Conservation (phyloP, 257 asterid species). For the Solanum peruvianum region DNA sequence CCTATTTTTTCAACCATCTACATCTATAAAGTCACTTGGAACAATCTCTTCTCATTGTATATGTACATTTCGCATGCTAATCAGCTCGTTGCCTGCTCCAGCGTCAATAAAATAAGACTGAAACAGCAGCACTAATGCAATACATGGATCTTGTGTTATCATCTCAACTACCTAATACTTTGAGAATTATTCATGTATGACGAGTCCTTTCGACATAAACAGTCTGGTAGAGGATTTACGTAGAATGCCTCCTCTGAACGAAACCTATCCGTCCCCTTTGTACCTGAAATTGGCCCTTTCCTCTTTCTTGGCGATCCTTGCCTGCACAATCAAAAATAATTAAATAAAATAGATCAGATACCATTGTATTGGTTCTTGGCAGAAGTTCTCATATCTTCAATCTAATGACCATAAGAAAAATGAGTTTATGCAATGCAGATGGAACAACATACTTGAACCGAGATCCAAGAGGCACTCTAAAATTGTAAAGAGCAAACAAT, state of each 20-base stretch:
- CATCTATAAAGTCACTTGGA: neutral
- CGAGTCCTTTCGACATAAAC: constrained; percentile 56
- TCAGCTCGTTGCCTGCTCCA: neutral
- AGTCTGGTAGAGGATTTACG: constrained; percentile 86
- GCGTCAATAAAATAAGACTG: neutral
- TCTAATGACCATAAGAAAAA: neutral
- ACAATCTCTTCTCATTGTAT: neutral
- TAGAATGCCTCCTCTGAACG: constrained; percentile 93
- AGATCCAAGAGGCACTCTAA: neutral
- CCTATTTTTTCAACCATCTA: neutral
- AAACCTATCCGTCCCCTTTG: constrained; percentile 78
- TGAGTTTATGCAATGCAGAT: neutral
- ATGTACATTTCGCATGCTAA: neutral
- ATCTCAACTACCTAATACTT: constrained; percentile 11
- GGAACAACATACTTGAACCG: neutral
- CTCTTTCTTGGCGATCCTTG: constrained; percentile 97
- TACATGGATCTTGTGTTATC: neutral
- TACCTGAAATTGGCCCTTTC: constrained; percentile 81
- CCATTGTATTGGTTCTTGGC: neutral
- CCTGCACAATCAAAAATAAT: constrained; percentile 27
- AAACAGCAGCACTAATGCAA: neutral
- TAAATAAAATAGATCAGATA: neutral
- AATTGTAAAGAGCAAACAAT: neutral
- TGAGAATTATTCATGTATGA: constrained; percentile 12
- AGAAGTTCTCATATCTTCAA: neutral